Conservation (phyloP, 148 eudicot genomes). For the Silene uniflora region DNA sequence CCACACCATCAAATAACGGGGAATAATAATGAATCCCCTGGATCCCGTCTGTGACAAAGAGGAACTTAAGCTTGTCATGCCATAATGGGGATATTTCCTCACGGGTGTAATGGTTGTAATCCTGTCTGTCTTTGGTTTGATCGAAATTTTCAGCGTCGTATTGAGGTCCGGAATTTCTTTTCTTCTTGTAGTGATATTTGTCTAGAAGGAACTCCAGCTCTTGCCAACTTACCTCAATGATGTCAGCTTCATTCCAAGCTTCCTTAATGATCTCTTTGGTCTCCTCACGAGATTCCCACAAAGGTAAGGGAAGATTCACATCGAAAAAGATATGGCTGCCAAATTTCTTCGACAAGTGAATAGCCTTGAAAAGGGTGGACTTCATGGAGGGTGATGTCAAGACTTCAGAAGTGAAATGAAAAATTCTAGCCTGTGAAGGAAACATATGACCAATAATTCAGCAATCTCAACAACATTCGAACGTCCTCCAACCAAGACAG, state of each 20-base stretch:
- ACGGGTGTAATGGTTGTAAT: conserved; percentile 71
- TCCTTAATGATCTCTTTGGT: conserved; percentile 56
- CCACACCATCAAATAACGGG: conserved; percentile 68
- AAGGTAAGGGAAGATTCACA: conserved; percentile 67
- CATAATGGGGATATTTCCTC: conserved; percentile 84
- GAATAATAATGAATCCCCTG: conserved; percentile 79
- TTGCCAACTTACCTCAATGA: conserved; percentile 70
- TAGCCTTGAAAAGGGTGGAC: conserved; percentile 68
- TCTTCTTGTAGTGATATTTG: conserved; percentile 64
- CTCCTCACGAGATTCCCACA: conserved; percentile 86
- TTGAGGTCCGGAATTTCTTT: conserved; percentile 64
- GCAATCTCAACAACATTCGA: background rate
- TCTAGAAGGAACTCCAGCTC: conserved; percentile 85
- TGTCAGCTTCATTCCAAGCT: conserved; percentile 81
- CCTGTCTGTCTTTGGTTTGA: conserved; percentile 54
- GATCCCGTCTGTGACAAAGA: conserved; percentile 90
- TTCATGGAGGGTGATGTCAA: conserved; percentile 58
- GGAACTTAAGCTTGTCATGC: conserved; percentile 69
- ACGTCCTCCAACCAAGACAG: background rate
- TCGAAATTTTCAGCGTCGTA: conserved; percentile 67
- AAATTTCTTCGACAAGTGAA: conserved; percentile 61
- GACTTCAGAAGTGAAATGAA: conserved; percentile 86
- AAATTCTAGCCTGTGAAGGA: conserved; percentile 69
- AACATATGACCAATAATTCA: conserved; percentile 11
- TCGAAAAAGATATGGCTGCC: conserved; percentile 83